Base-by-base conservation (phyloP, 2,329 filamentous ascomycete genomes). In the Huntiella abstrusa region DNA sequence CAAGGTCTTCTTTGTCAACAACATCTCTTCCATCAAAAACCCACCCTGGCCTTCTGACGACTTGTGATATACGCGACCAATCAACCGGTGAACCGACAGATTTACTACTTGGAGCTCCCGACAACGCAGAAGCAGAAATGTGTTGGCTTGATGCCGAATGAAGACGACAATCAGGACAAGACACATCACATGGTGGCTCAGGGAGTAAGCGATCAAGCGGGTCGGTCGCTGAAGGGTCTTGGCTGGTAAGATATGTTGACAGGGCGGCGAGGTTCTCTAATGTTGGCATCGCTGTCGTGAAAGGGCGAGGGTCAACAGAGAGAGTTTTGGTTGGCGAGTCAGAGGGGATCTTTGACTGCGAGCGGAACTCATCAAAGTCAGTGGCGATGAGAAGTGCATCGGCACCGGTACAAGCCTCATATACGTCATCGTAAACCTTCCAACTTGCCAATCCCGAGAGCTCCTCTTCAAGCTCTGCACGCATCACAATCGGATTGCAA, bases 21-120 rank as follows among this genome's bases (percentile, higher is more conserved):
- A 72, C 64, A 35, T 69, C 68, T 46, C 67, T 66, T n/a, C 70
- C 70, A 49, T 74, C 70, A 57, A 74, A 74, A 19, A 73, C 60
- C 68, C 68, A 72, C 48, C 64, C 66, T 8, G 70, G 70, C 58
- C 68, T 66, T 42, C 61, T 61, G 68, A 73, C 72, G 51, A 58
- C 56, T 45, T 61, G 56, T 39, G 67, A 60, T 38, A 73, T 67
- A 56, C 59, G 63, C 46, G 59, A 60, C 70, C 70, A 74, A 59
- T 73, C 66, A 13, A 73, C 55, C 8, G 7, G 22, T 34, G 58
- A 61, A 56, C 67, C 66, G 57, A 65, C 69, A 46, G 61, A 52
- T 52, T 62, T 63, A 10, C 64, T 63, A 5, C 62, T 65, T 13
- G 33, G 13, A 13, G 46, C 40, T 33, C 40, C 41, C 12, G 46